Base-by-base conservation (phyloP, 2,329 filamentous ascomycete genomes). In the Hawksworthiomyces lignivorus region DNA sequence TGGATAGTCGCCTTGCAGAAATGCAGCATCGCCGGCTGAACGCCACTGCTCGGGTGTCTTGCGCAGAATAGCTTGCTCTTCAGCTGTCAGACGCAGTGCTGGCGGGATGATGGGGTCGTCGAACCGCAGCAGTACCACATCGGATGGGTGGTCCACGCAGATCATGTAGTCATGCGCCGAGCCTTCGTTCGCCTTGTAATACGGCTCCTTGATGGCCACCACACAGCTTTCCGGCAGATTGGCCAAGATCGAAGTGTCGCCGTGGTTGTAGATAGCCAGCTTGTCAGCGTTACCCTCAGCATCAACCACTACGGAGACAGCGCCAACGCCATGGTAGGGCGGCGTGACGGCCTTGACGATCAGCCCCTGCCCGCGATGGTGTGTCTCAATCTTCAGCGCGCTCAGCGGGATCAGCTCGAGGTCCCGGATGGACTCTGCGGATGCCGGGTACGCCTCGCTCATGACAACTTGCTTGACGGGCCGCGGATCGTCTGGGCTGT, bases 201-300 rank as follows among this genome's bases (percentile, higher is more conserved):
- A 63, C 1, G 62, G 61, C 39, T 64, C 61, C 41, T 63, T 63
- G 46, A 64, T 39, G 4, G 60, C 57, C 0, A 62, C 48, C 2
- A 61, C 43, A 6, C 37, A 38, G 3, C 41, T 42, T 3, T 58
- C 56, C 3, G 60, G 60, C 2, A 61, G 52, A 3, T 54, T 52
- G 2, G 56, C 59, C 7, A 62, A 38, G n/a, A 61, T 42, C 7
- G 48, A 50, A 5, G 50, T 49, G 43, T 49, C 52, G 31, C 50
- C 48, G 31, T 57, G 61, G 50, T 62, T 63, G 52, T 63, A 64
- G n/a, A 64, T 54, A 28, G 55, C 56, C 27, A 64, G 37, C 50
- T 62, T 62, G 36, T 62, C 60, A 5, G 52, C 57, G 22, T 59
- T 57, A n/a, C 61, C 60, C 10, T 52, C 46, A 43, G 58, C 57